Conservation (phyloP, 768 basidiomycete species). For the Cantharellus cinnabarinus region DNA sequence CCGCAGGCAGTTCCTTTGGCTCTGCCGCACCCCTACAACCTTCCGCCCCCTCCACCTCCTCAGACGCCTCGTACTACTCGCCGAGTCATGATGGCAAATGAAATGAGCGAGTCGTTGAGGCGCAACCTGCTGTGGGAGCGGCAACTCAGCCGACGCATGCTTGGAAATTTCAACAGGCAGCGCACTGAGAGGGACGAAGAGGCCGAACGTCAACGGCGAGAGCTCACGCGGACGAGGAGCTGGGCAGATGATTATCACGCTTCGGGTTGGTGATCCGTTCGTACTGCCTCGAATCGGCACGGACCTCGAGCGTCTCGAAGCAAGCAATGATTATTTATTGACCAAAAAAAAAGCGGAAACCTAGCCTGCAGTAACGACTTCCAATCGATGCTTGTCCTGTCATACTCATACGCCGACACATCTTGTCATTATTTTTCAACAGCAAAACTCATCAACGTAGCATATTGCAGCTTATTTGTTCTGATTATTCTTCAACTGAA, state of each 20-base stretch:
- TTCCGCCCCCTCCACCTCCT: conserved; percentile 41
- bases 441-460: too few relatives aligned
- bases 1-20: conserved; percentile 8
- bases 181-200: background rate
- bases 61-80: conserved; percentile 76
- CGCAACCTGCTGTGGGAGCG: conserved; percentile 59
- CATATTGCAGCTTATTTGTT: too few relatives aligned
- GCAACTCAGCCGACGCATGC: conserved; percentile 12
- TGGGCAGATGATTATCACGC: conserved; percentile 7
- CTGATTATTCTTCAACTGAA: too few relatives aligned
- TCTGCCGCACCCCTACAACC: conserved; percentile 39
- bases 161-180: background rate
- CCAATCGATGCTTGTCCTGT: too few relatives aligned
- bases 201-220: conserved; percentile 1
- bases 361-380: too few relatives aligned
- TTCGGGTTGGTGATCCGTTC: conserved; percentile 5
- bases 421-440: too few relatives aligned
- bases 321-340: too few relatives aligned
- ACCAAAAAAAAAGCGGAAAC: too few relatives aligned
- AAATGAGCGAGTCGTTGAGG: conserved; percentile 68
- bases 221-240: conserved; percentile 2
- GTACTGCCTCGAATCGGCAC: too few relatives aligned
- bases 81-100: conserved; percentile 62
- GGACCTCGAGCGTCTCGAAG: too few relatives aligned
- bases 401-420: too few relatives aligned